Evolutionary conservation across 163 green algal genomes (phyloP).

Genomic region (Coccomyxa subellipsoidea): DNA sequence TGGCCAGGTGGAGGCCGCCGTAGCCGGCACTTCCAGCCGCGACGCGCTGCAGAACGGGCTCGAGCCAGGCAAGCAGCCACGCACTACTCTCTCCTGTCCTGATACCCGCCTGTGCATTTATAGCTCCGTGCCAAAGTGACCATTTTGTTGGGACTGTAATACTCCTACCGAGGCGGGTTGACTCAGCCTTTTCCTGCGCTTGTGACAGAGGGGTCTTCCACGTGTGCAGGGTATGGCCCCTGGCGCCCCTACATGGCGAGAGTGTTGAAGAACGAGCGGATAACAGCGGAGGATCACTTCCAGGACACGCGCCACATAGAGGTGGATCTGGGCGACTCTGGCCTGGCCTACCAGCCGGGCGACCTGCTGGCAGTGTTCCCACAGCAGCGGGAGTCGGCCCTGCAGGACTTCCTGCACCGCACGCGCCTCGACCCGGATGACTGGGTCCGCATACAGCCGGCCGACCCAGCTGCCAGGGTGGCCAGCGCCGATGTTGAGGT

Average conservation of each 20-base stretch:
- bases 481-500: constrained; percentile 10
- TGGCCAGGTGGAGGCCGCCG: constrained; percentile 29
- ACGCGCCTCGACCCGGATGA: constrained; percentile 42
- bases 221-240: constrained; percentile 14
- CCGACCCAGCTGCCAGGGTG: background rate
- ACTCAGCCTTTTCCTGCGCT: too few species aligned
- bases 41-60: background rate
- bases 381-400: constrained; percentile 35
- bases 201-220: too few species aligned
- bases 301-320: constrained; percentile 85
- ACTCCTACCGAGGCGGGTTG: too few species aligned
- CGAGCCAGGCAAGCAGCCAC: background rate
- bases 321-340: constrained; percentile 55
- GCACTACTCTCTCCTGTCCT: too few species aligned
- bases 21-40: background rate
- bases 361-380: constrained; percentile 71
- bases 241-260: constrained; percentile 58
- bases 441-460: constrained; percentile 41
- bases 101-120: too few species aligned
- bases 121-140: too few species aligned
- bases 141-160: too few species aligned
- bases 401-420: constrained; percentile 55
- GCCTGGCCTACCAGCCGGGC: constrained; percentile 57
- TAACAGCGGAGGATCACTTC: constrained; percentile 78
- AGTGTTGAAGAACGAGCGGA: constrained; percentile 57